Evolutionary conservation across 73 alveolate genomes (phyloP).

Genomic region (Uronychia setigera): DNA sequence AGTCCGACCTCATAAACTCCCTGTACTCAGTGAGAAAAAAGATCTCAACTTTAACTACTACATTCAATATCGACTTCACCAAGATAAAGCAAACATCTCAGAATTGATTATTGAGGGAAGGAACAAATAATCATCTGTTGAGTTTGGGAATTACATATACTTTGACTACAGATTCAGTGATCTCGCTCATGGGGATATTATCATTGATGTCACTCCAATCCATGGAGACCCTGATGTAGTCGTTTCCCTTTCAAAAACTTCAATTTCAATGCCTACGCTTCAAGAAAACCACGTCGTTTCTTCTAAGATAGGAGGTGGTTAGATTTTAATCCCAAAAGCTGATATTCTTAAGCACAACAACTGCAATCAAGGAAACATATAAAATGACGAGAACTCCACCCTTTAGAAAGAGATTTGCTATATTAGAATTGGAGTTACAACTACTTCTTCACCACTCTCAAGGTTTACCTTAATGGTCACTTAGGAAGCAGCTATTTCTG

Average conservation of each 20-base stretch:
- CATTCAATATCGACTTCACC: not conserved
- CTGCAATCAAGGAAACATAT: too few species aligned
- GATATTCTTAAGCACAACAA: too few species aligned
- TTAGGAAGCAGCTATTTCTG: not conserved
- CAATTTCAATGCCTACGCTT: too few species aligned
- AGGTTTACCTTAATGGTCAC: not conserved
- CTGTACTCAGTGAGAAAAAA: too few species aligned
- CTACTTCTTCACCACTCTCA: not conserved
- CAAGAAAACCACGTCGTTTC: too few species aligned
- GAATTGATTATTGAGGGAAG: not conserved
- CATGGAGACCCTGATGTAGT: conserved; percentile 62
- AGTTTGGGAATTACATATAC: not conserved
- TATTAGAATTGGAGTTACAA: not conserved
- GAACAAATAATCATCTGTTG: not conserved
- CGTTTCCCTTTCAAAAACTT: conserved; percentile 40
- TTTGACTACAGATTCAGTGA: not conserved
- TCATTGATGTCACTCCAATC: conserved; percentile 46
- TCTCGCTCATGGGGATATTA: not conserved
- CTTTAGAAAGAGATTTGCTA: not conserved
- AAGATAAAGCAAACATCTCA: not conserved
- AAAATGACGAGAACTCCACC: too few species aligned
- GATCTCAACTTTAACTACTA: not conserved
- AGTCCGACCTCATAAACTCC: not conserved
- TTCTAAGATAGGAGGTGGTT: too few species aligned
- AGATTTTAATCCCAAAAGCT: too few species aligned